A percentile compares a stretch with the other conserved stretches of the same genome.
Conservation (phyloP, 208 protist genomes). For the Crithidia acanthocephali region DNA sequence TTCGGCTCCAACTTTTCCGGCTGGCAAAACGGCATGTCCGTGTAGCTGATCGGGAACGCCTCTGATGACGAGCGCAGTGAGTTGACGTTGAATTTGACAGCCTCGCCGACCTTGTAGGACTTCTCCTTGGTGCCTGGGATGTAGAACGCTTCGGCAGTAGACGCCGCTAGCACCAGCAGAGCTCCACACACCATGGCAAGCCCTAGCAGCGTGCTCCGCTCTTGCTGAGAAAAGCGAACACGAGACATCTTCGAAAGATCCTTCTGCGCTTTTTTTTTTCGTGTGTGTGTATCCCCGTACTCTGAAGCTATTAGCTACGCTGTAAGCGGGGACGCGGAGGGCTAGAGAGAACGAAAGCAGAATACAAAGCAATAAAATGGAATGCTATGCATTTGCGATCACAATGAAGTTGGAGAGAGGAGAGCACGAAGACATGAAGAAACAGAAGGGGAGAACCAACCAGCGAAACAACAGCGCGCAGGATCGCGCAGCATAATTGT, state of each 20-base stretch:
- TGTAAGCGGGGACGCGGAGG: no score
- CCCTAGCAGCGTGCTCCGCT: neutral
- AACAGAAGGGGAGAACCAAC: no score
- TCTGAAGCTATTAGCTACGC: no score
- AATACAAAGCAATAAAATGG: no score
- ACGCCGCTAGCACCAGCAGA: slow-evolving; percentile 1
- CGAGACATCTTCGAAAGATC: neutral
- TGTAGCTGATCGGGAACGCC: slow-evolving; percentile 77
- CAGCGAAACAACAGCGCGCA: no score
- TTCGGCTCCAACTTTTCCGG: slow-evolving; percentile 35
- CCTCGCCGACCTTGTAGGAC: slow-evolving; percentile 53
- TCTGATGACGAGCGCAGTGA: slow-evolving; percentile 69
- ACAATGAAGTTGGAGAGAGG: no score
- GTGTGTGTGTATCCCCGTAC: no score
- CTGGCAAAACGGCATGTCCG: slow-evolving; percentile 71
- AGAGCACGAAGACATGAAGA: no score
- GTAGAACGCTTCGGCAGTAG: slow-evolving; percentile 45
- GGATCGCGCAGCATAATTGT: no score
- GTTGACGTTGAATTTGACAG: slow-evolving; percentile 66
- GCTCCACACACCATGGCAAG: slow-evolving; percentile 2
- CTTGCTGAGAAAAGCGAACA: neutral
- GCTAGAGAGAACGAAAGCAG: no score
- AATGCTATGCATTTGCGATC: no score
- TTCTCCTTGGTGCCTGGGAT: slow-evolving; percentile 59
- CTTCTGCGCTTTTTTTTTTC: no score